Base-by-base conservation (phyloP, 306 rosid genomes). In the Acacia crassicarpa region DNA sequence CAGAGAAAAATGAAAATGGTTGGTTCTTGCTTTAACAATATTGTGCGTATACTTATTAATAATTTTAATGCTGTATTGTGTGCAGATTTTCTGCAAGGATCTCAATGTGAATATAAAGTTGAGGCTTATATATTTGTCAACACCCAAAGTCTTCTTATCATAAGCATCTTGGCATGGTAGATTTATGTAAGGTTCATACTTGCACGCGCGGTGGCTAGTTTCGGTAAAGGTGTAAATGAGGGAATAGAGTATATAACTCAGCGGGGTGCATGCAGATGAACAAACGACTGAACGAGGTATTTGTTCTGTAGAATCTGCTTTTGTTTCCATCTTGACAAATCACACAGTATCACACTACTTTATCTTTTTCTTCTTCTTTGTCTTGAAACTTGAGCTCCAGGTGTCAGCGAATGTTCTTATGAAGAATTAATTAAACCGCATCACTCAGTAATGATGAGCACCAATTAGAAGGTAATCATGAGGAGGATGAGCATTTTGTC, bases 321-420 rank as follows among this genome's bases (percentile, higher is more conserved):
- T 86, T 82, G 83, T 59, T 83, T 86, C 81, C 71, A 79, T 84
- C 84, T 84, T 82, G 76, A 70, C 80, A 56, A 86, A 71, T 53
- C 54, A 59, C 61, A 27, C 67, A 1, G 61, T 54, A 54, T 20
- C 61, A 54, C 61, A 20, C 75, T 25, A 75, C 91, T 88, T 88
- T 88, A 76, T 72, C 84, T 73, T 79, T 38, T 40, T 16, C 1
- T 56, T 8, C 78, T 76, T 82, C 17, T 73, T 78, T 58, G 78
- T 76, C 84, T 78, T 76, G 77, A 79, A 83, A 67, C 76, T 85
- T 76, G 84, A 10, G 81, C 84, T 58, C 82, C 65, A 56, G 68
- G 67, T 40, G 86, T 85, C 87, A 76, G 85, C 78, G 86, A 89
- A 89, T 84, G 91, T 91, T 87, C 89, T 78, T 84, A 49, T 35